phyloP scores from a whole-genome alignment of 352 stramenopile species.

The Phytophthora cactorum region DNA sequence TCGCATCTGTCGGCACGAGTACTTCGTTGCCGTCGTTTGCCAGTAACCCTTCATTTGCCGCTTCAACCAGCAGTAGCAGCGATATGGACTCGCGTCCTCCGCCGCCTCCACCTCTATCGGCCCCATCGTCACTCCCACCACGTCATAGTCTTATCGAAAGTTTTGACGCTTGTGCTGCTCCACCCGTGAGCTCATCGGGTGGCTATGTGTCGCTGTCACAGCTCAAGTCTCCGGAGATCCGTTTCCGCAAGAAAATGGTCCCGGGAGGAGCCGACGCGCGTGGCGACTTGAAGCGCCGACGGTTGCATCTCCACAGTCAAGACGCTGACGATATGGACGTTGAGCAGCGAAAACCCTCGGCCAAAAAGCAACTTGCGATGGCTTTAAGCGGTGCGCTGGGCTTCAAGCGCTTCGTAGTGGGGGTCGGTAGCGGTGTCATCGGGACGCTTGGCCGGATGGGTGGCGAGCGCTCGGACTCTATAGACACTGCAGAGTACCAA shows the following conservation, averaged over 20 bases:
- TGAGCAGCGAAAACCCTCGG: slow-evolving; percentile 30
- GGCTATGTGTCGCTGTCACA: slow-evolving; percentile 81
- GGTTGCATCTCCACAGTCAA: slow-evolving; percentile 49
- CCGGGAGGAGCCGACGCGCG: slow-evolving; percentile 44
- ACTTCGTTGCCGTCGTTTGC: slow-evolving; percentile 33
- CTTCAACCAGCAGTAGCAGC: slow-evolving; percentile 31
- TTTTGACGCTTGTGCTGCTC: slow-evolving; percentile 23
- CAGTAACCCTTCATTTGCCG: slow-evolving; percentile 28
- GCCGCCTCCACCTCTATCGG: slow-evolving; percentile 23
- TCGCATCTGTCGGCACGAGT: slow-evolving; percentile 26
- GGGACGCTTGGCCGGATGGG: slow-evolving; percentile 37
- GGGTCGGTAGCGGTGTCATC: slow-evolving; percentile 39
- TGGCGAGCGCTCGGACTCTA: slow-evolving; percentile 34
- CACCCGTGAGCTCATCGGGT: slow-evolving; percentile 48
- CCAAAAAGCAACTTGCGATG: slow-evolving; percentile 40
- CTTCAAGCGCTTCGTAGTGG: slow-evolving; percentile 43
- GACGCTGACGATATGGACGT: slow-evolving; percentile 38
- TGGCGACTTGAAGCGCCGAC: slow-evolving; percentile 64
- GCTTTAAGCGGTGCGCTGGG: slow-evolving; percentile 35
- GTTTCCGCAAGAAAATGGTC: slow-evolving; percentile 59
- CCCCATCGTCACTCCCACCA: slow-evolving; percentile 28
- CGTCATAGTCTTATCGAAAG: slow-evolving; percentile 16
- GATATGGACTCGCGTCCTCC: slow-evolving; percentile 27
- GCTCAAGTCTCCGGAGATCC: slow-evolving; percentile 78
- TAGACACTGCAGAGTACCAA: slow-evolving; percentile 40